These are phyloP conservation scores for Colletotrichum nymphaeae DNA, from an alignment of 2,329 filamentous ascomycete genomes.

Conservation along the genomic window DNA sequence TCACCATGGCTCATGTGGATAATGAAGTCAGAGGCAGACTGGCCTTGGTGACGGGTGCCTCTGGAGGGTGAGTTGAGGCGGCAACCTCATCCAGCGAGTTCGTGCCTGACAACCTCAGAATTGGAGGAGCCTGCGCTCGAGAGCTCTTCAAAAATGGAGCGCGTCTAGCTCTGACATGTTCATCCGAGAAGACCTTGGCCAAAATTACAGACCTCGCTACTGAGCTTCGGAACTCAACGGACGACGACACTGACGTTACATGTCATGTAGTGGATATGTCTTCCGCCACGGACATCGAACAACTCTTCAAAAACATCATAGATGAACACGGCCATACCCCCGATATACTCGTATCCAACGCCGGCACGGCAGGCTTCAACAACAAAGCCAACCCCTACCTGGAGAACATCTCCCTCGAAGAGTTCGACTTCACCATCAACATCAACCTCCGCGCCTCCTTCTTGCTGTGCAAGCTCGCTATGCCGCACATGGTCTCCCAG, in stretches of 20 bases:
- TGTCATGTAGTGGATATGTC: slow-evolving; percentile 69
- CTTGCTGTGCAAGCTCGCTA: slow-evolving; percentile 68
- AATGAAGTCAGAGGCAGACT: slow-evolving; percentile 64
- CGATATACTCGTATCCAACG: slow-evolving; percentile 75
- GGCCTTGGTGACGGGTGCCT: slow-evolving; percentile 70
- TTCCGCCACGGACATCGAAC: slow-evolving; percentile 61
- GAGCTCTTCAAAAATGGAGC: slow-evolving; percentile 63
- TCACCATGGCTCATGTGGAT: slow-evolving; percentile 37
- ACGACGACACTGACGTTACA: slow-evolving; percentile 50
- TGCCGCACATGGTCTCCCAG: slow-evolving; percentile 69
- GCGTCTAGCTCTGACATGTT: slow-evolving; percentile 69
- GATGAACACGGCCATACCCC: slow-evolving; percentile 63
- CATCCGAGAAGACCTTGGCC: slow-evolving; percentile 16
- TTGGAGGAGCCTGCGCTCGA: slow-evolving; percentile 68
- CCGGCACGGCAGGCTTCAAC: slow-evolving; percentile 58
- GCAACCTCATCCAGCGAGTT: neutral
- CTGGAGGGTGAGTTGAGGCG: slow-evolving; percentile 63
- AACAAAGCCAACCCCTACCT: slow-evolving; percentile 69
- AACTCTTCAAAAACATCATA: slow-evolving; percentile 66
- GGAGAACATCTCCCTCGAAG: slow-evolving; percentile 70
- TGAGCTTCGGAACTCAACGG: neutral
- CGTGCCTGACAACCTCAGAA: slow-evolving; percentile 52
- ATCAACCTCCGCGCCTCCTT: slow-evolving; percentile 73
- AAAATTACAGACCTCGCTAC: slow-evolving; percentile 22
- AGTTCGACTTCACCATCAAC: slow-evolving; percentile 72